A percentile compares a stretch with the other conserved stretches of the same genome.
phyloP scores from a whole-genome alignment of 169 alveolate species.

The Plasmodium fragile region DNA sequence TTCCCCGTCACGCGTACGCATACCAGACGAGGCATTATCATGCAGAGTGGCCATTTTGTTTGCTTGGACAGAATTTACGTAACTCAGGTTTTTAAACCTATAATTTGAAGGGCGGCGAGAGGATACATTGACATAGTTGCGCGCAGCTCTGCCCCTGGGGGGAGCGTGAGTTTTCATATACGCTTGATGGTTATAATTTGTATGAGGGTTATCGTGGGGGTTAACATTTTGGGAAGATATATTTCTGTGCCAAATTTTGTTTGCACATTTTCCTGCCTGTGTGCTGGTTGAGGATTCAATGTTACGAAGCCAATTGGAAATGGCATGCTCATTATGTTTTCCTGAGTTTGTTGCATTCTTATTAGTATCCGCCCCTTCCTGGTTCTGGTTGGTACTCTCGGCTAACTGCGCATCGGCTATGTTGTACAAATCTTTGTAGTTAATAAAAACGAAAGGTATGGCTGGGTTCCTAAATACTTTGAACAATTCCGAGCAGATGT shows the following conservation, averaged over 20 bases:
- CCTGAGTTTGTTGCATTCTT: neutral
- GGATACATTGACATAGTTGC: neutral
- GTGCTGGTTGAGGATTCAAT: neutral
- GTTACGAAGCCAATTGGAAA: neutral
- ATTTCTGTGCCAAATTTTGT: neutral
- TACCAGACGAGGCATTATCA: neutral
- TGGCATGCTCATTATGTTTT: neutral
- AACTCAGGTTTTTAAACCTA: constrained; percentile 32
- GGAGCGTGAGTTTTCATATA: neutral
- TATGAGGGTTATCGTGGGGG: neutral
- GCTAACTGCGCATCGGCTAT: constrained; percentile 51
- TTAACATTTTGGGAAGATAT: neutral
- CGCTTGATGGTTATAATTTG: neutral
- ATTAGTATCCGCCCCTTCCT: neutral
- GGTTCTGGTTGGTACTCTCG: neutral
- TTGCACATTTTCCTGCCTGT: neutral
- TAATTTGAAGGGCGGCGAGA: neutral
- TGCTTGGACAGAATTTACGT: neutral
- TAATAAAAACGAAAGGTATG: constrained; percentile 65
- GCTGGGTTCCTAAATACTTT: constrained; percentile 32
- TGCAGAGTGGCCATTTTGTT: neutral
- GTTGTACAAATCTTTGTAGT: constrained; percentile 54
- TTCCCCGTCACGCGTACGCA: neutral
- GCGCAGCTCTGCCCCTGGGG: neutral
- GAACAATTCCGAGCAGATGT: constrained; percentile 62